Evolutionary conservation across 169 alveolate species (phyloP), one percentile per base, ranked within the genome.

Genomic region (Cryptosporidium viatorum): DNA sequence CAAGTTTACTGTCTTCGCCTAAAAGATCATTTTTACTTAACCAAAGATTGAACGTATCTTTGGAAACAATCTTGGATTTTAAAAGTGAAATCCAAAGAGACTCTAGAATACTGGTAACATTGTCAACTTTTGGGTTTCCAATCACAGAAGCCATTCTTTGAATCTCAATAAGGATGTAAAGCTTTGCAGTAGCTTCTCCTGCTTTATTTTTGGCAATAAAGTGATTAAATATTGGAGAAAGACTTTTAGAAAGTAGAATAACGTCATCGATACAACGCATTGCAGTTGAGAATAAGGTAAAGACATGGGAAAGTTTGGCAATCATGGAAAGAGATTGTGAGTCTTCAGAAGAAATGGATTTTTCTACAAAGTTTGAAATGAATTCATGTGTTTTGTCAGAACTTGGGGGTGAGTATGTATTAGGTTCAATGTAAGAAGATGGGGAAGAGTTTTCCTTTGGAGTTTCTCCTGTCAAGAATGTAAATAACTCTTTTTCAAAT

Each of bases 1-100:
- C 89, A 18, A 80, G 23, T 39, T 80, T 80, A 69, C 89, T 80
- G 39, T 80, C 80, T 18, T 80, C 89, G 26, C 70, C 75, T 9
- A 80, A 41, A 3, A 58, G 26, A 14, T 62, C 62, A 23, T 69
- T 65, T 67, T 80, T 65, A 43, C 26, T 62, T 4, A 80, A 80
- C 89, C 89, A 80, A 7, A 21, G 59, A 31, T 80, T 80, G 41
- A 80, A 65, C 1, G 68, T 62, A 21, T 62, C 80, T 62, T 16
- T 65, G 3, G 39, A 21, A 10, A 80, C 52, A 6, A 80, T 45
- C 26, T 48, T 59, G 2, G 89, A 43, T 48, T 80, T 59, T 12
- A 62, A 48, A 9, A 80, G 55, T 43, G 89, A 41, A 16, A 80
- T 16, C 89, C 89, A 80, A 1, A 80, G 89, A 29, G 80, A 69